Conservation (phyloP, 371 early-diverging fungal genomes). For the Haplosporangium sp. region DNA sequence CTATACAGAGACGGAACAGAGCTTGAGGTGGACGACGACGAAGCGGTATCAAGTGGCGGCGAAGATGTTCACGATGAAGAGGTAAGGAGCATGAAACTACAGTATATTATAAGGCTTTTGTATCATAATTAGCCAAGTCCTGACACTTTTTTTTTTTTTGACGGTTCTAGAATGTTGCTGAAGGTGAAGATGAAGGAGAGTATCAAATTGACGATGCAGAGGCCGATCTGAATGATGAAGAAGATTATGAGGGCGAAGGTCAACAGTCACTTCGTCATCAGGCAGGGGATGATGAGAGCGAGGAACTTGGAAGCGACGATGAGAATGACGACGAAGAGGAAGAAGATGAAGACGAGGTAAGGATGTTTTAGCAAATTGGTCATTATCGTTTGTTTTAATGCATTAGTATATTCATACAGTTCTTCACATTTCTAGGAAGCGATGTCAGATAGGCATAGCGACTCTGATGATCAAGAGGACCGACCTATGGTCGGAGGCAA, state of each 20-base stretch:
- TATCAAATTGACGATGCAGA: constrained; percentile 12
- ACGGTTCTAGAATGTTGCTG: not conserved
- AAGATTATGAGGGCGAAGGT: constrained; percentile 13
- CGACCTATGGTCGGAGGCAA: constrained; percentile 27
- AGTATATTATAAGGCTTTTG: too few relatives aligned
- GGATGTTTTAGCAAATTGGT: too few relatives aligned
- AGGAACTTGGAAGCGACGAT: constrained; percentile 34
- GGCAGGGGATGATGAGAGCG: constrained; percentile 16
- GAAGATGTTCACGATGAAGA: constrained; percentile 20
- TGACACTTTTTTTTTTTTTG: not conserved
- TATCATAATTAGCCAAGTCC: not conserved
- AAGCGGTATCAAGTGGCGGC: constrained; percentile 19
- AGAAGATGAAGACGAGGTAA: constrained; percentile 18
- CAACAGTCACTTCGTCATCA: constrained; percentile 7
- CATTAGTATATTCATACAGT: not conserved
- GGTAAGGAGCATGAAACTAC: constrained; percentile 5
- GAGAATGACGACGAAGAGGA: constrained; percentile 38
- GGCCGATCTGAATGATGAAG: constrained; percentile 11
- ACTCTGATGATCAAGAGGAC: constrained; percentile 34
- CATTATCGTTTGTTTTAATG: not conserved
- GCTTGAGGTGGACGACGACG: constrained; percentile 22
- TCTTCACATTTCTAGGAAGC: constrained; percentile 9
- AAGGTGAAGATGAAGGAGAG: constrained; percentile 18
- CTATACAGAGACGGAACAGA: constrained; percentile 35
- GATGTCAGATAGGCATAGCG: constrained; percentile 19